Evolutionary conservation across 768 basidiomycete genomes (phyloP).

Genomic region (Sutorius australiensis): DNA sequence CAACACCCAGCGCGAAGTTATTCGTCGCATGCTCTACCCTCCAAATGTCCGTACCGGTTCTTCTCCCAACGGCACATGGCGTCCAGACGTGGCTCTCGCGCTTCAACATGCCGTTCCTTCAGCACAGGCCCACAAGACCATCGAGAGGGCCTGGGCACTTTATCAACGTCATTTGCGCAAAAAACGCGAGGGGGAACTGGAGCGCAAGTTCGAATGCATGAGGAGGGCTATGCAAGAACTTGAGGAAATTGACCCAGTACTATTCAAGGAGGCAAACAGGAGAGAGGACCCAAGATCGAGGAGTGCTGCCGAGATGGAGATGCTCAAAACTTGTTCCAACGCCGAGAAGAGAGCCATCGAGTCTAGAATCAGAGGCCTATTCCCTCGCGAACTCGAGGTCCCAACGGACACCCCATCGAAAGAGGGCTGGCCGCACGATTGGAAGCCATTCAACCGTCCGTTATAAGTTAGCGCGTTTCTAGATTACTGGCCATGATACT

Average conservation of each 20-base stretch:
- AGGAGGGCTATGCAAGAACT: conserved; percentile 81
- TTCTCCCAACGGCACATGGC: conserved; percentile 80
- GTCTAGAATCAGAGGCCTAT: conserved; percentile 72
- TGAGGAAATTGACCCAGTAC: conserved; percentile 42
- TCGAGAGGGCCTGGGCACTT: conserved; percentile 86
- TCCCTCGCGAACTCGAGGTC: conserved; percentile 82
- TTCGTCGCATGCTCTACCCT: conserved; percentile 81
- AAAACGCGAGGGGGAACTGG: conserved; percentile 61
- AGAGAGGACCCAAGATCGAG: conserved; percentile 70
- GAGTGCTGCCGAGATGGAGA: conserved; percentile 51
- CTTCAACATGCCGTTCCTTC: conserved; percentile 85
- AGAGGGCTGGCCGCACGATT: conserved; percentile 85
- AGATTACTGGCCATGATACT: not conserved
- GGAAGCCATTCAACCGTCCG: conserved; percentile 62
- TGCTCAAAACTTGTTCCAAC: conserved; percentile 58
- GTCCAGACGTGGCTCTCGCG: conserved; percentile 71
- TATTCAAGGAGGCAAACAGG: conserved; percentile 71
- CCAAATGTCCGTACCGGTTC: conserved; percentile 65
- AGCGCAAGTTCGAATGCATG: conserved; percentile 81
- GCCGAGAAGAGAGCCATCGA: conserved; percentile 70
- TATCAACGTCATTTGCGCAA: conserved; percentile 73
- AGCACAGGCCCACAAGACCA: conserved; percentile 85
- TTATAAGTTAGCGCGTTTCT: conserved; percentile 25
- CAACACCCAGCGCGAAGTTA: conserved; percentile 66
- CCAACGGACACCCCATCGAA: conserved; percentile 83